A percentile compares a stretch with the other conserved stretches of the same genome.
Evolutionary conservation across 345 rosid species (phyloP).

Genomic region (Eutrema japonicum): DNA sequence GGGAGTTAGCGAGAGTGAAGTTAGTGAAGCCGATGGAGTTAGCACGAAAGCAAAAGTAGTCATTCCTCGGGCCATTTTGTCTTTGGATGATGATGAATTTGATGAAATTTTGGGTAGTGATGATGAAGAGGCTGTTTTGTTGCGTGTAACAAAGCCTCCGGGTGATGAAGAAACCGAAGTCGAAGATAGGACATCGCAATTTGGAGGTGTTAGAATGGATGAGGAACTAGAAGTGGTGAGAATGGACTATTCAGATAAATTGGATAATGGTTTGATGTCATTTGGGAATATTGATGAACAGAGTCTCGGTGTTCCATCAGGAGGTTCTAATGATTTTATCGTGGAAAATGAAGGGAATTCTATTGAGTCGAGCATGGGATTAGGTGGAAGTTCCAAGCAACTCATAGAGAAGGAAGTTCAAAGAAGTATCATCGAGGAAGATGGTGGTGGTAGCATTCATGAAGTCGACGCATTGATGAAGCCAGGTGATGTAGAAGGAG

Average conservation of each 20-base stretch:
- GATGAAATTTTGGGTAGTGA: constrained; percentile 49
- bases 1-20: constrained; percentile 33
- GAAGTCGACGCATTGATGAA: background rate
- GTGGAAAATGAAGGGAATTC: constrained; percentile 24
- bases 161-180: constrained; percentile 40
- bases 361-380: constrained; percentile 1
- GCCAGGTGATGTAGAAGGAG: constrained; percentile 24
- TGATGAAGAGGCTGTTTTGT: constrained; percentile 39
- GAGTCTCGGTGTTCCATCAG: constrained; percentile 10
- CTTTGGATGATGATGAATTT: constrained; percentile 63
- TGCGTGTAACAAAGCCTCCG: constrained; percentile 43
- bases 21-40: constrained; percentile 40
- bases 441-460: constrained; percentile 10
- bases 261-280: constrained; percentile 32
- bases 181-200: constrained; percentile 23
- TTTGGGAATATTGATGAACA: constrained; percentile 4
- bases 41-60: constrained; percentile 35
- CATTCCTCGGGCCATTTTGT: constrained; percentile 66
- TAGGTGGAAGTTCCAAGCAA: constrained; percentile 22
- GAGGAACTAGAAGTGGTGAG: constrained; percentile 28
- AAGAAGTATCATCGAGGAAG: background rate
- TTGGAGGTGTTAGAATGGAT: constrained; percentile 23
- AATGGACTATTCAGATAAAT: constrained; percentile 9
- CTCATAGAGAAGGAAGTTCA: background rate
- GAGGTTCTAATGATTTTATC: constrained; percentile 17